phyloP scores from a whole-genome alignment of 202 grass and related monocot genomes.

The Zizania palustris region DNA sequence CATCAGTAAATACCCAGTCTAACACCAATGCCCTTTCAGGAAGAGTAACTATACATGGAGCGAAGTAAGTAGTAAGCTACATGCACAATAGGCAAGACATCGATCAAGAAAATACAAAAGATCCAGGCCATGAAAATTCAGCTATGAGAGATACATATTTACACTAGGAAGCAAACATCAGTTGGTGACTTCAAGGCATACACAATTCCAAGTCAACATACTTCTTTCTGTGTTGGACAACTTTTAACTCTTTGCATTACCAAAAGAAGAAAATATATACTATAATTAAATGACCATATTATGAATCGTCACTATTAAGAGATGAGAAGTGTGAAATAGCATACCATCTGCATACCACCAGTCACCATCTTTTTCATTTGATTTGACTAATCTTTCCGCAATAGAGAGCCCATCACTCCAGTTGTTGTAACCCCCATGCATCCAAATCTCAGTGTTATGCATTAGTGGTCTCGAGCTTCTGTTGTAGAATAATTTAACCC shows the following conservation, averaged over 20 bases:
- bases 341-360: slow-evolving; percentile 86
- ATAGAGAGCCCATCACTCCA: slow-evolving; percentile 84
- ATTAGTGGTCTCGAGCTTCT: slow-evolving; percentile 66
- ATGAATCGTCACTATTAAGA: slow-evolving; percentile 10
- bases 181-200: slow-evolving; percentile 9
- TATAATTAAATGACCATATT: slow-evolving; percentile 16
- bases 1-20: slow-evolving; percentile 89
- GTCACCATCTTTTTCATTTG: slow-evolving; percentile 69
- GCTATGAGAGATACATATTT: not conserved
- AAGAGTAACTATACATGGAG: slow-evolving; percentile 59
- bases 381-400: slow-evolving; percentile 54
- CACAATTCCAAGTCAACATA: not conserved
- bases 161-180: slow-evolving; percentile 11
- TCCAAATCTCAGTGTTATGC: slow-evolving; percentile 77
- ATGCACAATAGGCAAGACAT: not conserved
- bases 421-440: slow-evolving; percentile 90
- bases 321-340: slow-evolving; percentile 30
- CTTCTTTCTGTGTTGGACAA: not conserved
- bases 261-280: not conserved
- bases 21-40: slow-evolving; percentile 69
- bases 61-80: slow-evolving; percentile 28
- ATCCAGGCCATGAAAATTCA: slow-evolving; percentile 11
- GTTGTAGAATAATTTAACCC: slow-evolving; percentile 78
- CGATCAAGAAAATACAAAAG: slow-evolving; percentile 25
- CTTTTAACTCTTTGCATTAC: slow-evolving; percentile 12